phyloP scores from a whole-genome alignment of 192 early-diverging fungal species.

The Coemansia sp. region DNA sequence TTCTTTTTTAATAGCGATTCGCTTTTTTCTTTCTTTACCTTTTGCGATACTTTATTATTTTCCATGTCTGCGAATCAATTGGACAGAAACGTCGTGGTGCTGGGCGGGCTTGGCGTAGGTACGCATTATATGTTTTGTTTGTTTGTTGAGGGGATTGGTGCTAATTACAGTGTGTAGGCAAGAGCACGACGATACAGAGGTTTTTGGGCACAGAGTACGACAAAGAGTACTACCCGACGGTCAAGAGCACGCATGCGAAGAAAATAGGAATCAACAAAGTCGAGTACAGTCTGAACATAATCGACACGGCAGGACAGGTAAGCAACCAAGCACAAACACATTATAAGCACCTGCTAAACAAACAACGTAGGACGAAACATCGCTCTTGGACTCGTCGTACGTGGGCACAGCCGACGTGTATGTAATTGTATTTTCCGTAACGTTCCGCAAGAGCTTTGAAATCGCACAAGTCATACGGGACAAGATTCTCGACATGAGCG shows the following conservation, averaged over 20 bases:
- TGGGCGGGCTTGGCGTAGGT: conserved; percentile 41
- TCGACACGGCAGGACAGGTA: conserved; percentile 96
- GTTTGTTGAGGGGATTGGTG: too few relatives aligned
- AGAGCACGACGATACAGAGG: conserved; percentile 89
- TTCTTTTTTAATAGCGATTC: background rate
- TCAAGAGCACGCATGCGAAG: conserved; percentile 89
- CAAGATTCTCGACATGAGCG: conserved; percentile 90
- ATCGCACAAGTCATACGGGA: conserved; percentile 86
- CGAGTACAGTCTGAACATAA: conserved; percentile 86
- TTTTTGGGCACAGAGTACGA: conserved; percentile 91
- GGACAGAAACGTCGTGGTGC: conserved; percentile 42
- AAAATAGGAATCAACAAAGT: conserved; percentile 74
- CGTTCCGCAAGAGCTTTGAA: conserved; percentile 81
- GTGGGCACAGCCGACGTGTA: conserved; percentile 91
- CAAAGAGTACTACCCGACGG: conserved; percentile 93
- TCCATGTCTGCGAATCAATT: conserved; percentile 13
- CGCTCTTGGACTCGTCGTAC: conserved; percentile 87
- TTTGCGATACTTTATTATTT: conserved; percentile 1
- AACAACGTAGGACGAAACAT: conserved; percentile 77
- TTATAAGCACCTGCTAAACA: too few relatives aligned
- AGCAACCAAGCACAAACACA: too few relatives aligned
- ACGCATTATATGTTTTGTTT: background rate
- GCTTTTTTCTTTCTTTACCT: conserved; percentile 1
- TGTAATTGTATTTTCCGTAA: conserved; percentile 90
- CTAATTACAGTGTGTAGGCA: conserved; percentile 49